Base-by-base conservation (phyloP, 1,284 basidiomycete species). In the Melanopsichium pennsylvanicum region DNA sequence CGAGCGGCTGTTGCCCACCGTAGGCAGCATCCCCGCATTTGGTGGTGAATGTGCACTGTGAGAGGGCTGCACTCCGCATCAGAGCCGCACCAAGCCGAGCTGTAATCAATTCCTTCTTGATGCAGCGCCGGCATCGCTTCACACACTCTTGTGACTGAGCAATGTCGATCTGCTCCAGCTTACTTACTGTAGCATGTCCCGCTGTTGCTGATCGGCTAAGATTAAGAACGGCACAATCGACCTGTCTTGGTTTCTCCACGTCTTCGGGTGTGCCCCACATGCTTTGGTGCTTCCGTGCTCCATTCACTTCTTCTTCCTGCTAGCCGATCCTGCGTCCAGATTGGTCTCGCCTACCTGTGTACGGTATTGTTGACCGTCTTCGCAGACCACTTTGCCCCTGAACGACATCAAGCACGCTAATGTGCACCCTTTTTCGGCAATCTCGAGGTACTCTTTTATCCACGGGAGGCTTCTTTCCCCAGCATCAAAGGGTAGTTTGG, bases 281-380 rank as follows among this genome's bases (percentile, higher is more conserved):
- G 47, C 32, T 48, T 41, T 19, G 47, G 10, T 19, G 25, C 39
- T 41, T 50, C 39, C 26, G 12, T 44, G 34, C 33, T 23, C 23
- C 26, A 12, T 31, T 50, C 27, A 13, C 19, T 19, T 41, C 48
- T 27, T 12, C 7, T 4, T 15, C n/a, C 2, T 40, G 16, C 43
- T 59, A 52, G 38, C 56, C 56, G 48, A 59, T 38, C 56, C 51
- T 48, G 56, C 43, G 41, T 58, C 38, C 15, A 13, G 27, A 21
- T n/a, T 50, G 32, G 33, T 44, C 47, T 58, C 55, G 55, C 42
- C 33, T 46, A 46, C 21, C 19, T 18, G 32, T 19, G 19, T 29
- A 9, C n/a, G n/a, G n/a, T n/a, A n/a, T n/a, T n/a, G n/a, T 25
- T 16, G 21, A 39, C 23, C 25, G 13, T 18, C 37, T 19, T 19